These are phyloP conservation scores for Sarocladium oryzae DNA, from an alignment of 2,329 filamentous ascomycete species.

Conservation along the genomic window DNA sequence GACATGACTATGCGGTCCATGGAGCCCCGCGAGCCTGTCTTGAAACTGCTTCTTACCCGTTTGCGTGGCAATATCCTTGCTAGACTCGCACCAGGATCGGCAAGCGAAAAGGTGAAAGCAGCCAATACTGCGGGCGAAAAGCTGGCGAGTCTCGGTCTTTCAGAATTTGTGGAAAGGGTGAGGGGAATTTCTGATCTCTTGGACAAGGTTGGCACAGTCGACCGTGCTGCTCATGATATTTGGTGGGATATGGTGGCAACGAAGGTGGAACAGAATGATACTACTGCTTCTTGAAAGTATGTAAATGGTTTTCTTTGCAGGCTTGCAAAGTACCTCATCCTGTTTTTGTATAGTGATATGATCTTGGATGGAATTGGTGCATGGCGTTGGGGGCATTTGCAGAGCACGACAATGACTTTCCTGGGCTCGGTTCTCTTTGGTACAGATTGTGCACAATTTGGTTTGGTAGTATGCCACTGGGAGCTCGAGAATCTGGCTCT, in stretches of 20 bases:
- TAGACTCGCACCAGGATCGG: slow-evolving; percentile 55
- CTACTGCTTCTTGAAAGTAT: not conserved
- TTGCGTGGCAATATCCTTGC: slow-evolving; percentile 58
- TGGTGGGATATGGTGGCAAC: slow-evolving; percentile 66
- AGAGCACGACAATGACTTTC: not conserved
- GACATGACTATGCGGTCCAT: slow-evolving; percentile 35
- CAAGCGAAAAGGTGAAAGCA: slow-evolving; percentile 63
- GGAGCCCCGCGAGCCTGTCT: slow-evolving; percentile 47
- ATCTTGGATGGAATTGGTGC: not conserved
- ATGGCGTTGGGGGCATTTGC: not conserved
- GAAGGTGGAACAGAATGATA: slow-evolving; percentile 39
- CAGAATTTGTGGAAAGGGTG: slow-evolving; percentile 66
- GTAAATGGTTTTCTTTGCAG: too few species aligned
- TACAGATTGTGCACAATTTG: not conserved
- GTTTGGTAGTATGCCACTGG: not conserved
- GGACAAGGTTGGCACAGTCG: slow-evolving; percentile 57
- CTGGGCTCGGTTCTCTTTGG: not conserved
- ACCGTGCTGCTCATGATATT: slow-evolving; percentile 58
- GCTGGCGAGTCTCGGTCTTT: slow-evolving; percentile 61
- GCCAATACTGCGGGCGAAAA: slow-evolving; percentile 64
- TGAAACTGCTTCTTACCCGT: slow-evolving; percentile 62
- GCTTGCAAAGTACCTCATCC: too few species aligned
- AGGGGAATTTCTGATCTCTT: slow-evolving; percentile 64
- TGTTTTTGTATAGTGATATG: not conserved
- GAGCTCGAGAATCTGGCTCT: not conserved